Base-by-base conservation (phyloP, 2,329 filamentous ascomycete genomes). In the Alternaria panax region DNA sequence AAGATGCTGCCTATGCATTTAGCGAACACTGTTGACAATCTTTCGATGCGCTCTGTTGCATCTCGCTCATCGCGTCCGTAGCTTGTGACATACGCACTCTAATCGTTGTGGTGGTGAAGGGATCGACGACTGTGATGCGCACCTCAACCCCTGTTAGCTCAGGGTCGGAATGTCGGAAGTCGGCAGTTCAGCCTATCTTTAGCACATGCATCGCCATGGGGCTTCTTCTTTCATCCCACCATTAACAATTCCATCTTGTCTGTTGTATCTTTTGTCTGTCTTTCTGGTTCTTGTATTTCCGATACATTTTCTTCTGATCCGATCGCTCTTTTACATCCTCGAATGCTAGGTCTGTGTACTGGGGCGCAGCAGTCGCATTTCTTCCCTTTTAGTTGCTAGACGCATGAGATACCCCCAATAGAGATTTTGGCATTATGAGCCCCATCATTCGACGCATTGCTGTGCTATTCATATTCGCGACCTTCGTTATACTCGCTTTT, bases 401-500 rank as follows among this genome's bases (percentile, higher is more conserved):
- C 47, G 22, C 16, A 46, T 50, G 48, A 45, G 48, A 51, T 42
- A 46, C 27, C 45, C 32, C 40, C 38, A 42, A 47, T 51, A 63
- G 40, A 54, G 45, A 42, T 48, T 40, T 36, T 18, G 41, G 20
- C 60, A 59, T 42, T 51, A 77, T 76, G 71, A 71, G 67, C 60
- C 66, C 67, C 42, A 45, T 71, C 54, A 40, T 71, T 28, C 75
- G 75, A 41, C 74, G 75, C 52, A 68, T 74, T 57, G 60, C 63
- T 34, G 67, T 73, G 22, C 62, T 77, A 16, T 71, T 66, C 59
- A 52, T 72, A 36, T 64, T 69, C 42, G 64, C 67, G 7, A 62
- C 61, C n/a, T 57, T 77, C 14, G 51, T 77, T 22, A 61, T 75
- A 41, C 57, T 76, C 57, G 72, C 68, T 32, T 73, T 75, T 51